Conservation (phyloP, 192 early-diverging fungal species). For the Podila verticillata region DNA sequence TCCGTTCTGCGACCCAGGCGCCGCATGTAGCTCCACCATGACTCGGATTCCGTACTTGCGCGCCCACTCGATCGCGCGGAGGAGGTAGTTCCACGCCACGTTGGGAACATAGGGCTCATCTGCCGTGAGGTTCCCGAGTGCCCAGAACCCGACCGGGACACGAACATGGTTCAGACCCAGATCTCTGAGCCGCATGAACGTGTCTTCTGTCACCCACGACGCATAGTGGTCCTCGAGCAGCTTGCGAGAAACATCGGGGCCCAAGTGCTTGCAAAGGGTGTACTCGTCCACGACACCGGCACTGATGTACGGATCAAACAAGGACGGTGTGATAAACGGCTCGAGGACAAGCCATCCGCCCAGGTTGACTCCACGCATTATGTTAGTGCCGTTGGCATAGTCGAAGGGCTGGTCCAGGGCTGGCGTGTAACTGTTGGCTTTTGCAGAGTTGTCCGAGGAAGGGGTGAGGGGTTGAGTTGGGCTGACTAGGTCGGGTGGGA, state of each 20-base stretch:
- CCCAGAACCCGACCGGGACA: constrained; percentile 79
- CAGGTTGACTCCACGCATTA: constrained; percentile 75
- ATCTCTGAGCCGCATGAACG: constrained; percentile 61
- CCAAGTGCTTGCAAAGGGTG: constrained; percentile 65
- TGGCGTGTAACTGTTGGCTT: constrained; percentile 50
- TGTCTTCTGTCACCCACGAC: constrained; percentile 67
- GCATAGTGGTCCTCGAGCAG: constrained; percentile 66
- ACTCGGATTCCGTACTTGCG: constrained; percentile 72
- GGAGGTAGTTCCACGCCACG: constrained; percentile 63
- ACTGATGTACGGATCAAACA: constrained; percentile 53
- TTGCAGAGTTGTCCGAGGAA: constrained; percentile 24
- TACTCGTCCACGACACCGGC: constrained; percentile 68
- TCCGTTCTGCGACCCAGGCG: constrained; percentile 80
- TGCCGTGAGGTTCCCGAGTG: constrained; percentile 52
- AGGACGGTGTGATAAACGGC: constrained; percentile 59
- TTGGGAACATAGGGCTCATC: constrained; percentile 73
- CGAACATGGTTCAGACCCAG: constrained; percentile 74
- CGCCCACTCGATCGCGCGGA: constrained; percentile 69
- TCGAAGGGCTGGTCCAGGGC: constrained; percentile 52
- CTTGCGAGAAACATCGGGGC: constrained; percentile 58
- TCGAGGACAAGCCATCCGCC: constrained; percentile 79
- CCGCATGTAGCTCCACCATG: constrained; percentile 73
- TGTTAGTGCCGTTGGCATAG: constrained; percentile 43
- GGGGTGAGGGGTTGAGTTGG: constrained; percentile 8
- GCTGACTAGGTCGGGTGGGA: not conserved